Evolutionary conservation across 805 yeast species (phyloP), one percentile per base, ranked within the genome.

Genomic region (Candida boleticola): DNA sequence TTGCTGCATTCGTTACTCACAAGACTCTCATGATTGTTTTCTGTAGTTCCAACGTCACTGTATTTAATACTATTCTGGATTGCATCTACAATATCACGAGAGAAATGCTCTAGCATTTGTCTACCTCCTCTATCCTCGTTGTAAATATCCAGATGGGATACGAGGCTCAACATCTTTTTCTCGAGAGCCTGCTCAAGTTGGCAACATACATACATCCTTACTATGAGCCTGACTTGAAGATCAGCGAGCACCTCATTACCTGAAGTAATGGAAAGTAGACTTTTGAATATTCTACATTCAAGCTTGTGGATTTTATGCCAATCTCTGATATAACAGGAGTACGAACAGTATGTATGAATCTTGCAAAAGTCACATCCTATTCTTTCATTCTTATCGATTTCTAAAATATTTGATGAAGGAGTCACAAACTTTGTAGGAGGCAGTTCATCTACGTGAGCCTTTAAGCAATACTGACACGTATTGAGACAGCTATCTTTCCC

Each of bases 321-420:
- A 25, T 42, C 33, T 3, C 22, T 6, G 17, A 29, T 14, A 13
- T 23, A 34, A 30, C 44, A 44, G 5, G 22, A 10, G 29, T 38
- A 33, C 17, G 25, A 19, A 20, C 45, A 39, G 36, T 39, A 29
- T 6, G 23, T 22, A 27, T 33, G 36, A 6, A 30, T 3, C 5
- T 22, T 17, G 36, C 49, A 45, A 18, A 23, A 16, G 9, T 26
- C 33, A 37, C 46, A 44, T 20, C 38, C 29, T 10, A 41, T 34
- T 25, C 10, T 7, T 5, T 20, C 25, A 6, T 14, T 13, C 25
- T 7, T 5, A 5, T 20, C 6, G 17, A 14, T 32, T 14, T 18
- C 20, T 13, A 18, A 10, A 20, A 10, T 32, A 13, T 16, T 10
- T 32, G 36, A 5, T n/a, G 9, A 30, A 30, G 34, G 9, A 7